Evolutionary conservation across 2,329 filamentous ascomycete species (phyloP), one percentile per base, ranked within the genome.

Genomic region (Pseudofabraea citricarpa): DNA sequence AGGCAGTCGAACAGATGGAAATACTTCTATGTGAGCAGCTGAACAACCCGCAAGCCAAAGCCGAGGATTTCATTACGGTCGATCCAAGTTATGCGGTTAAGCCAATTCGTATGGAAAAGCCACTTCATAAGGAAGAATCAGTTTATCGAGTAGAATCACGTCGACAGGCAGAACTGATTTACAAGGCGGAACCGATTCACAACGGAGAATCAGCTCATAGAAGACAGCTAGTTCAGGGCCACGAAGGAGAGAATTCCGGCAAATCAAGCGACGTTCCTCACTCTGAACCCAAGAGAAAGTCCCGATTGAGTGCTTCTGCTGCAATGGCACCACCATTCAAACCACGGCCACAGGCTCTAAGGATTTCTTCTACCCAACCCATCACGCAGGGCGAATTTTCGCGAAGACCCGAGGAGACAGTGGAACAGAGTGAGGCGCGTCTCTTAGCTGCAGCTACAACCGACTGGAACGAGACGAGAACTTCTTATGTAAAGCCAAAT

Each of bases 271-370:
- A n/a, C 19, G 38, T 9, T 29, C 31, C 29, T 10, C n/a, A 7
- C 21, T 27, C 44, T 8, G 47, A 53, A 12, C 37, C 45, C 8
- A 16, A 29, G 16, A 43, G 36, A 29, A 56, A 56, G 36, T 56
- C 58, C 19, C 48, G 56, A 31, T 48, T 63, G 37, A 60, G 50
- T 10, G 55, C 56, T 13, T 54, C 57, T 19, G 59, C 61, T 32
- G 61, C 61, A 31, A 60, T 51, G 45, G 61, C 61, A 16, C 58
- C 59, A 7, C 58, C 60, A 21, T 64, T 64, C 36, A 57, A 62
- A 22, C 61, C 61, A 31, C 57, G 60, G 22, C 33, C 48, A 8
- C 51, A 53, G 15, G 43, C 32, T 29, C n/a, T 24, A 31, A 22
- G 43, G 23, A 12, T 20, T 22, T 40, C 18, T 33, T 22, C 20